Conservation (phyloP, 345 rosid genomes). For the Brassica incana region DNA sequence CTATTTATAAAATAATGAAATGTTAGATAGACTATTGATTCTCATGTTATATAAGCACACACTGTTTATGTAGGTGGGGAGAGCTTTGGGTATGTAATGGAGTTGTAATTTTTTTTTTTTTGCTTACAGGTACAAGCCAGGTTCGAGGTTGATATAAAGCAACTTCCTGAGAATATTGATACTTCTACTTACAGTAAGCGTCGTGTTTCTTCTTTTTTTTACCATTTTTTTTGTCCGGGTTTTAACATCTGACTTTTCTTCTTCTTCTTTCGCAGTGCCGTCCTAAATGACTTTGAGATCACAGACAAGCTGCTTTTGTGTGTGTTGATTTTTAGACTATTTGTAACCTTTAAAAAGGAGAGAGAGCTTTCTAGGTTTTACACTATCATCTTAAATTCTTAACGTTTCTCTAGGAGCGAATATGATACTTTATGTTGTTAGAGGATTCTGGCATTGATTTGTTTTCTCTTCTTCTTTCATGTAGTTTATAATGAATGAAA, state of each 20-base stretch:
- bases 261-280: constrained; percentile 15
- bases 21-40: background rate
- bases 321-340: background rate
- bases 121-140: constrained; percentile 77
- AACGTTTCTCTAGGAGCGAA: background rate
- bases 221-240: background rate
- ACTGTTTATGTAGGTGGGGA: constrained; percentile 64
- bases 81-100: constrained; percentile 25
- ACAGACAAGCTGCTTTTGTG: background rate
- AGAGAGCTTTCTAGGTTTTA: background rate
- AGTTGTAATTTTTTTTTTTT: background rate
- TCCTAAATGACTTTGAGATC: constrained; percentile 1
- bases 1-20: background rate
- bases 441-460: background rate
- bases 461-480: background rate
- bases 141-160: constrained; percentile 95
- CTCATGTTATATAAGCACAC: background rate
- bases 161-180: constrained; percentile 93
- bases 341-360: constrained; percentile 3
- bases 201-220: background rate
- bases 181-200: constrained; percentile 86
- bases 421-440: background rate
- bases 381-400: background rate
- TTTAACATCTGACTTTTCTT: background rate
- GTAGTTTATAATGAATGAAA: background rate